phyloP scores from a whole-genome alignment of 148 eudicot species.

The Amaranthus cruentus region DNA sequence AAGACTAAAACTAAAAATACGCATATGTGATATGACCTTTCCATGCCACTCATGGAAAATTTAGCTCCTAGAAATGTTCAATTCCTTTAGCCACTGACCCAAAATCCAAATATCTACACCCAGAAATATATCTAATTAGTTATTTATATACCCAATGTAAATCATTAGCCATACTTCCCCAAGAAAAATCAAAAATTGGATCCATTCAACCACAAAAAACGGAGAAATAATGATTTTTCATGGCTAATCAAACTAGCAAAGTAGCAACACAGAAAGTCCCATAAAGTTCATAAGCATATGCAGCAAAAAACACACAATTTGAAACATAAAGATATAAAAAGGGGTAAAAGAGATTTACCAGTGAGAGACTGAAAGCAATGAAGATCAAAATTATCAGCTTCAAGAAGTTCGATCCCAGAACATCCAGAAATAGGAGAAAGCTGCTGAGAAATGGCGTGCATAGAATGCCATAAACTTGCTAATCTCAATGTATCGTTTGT shows the following conservation, averaged over 20 bases:
- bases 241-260: not conserved
- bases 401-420: conserved; percentile 74
- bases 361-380: conserved; percentile 97
- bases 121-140: too few species aligned
- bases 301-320: not conserved
- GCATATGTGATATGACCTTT: too few species aligned
- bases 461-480: conserved; percentile 97
- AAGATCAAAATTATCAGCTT: conserved; percentile 92
- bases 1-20: too few species aligned
- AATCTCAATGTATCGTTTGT: conserved; percentile 91
- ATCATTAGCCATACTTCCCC: too few species aligned
- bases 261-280: not conserved
- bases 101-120: too few species aligned
- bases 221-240: not conserved
- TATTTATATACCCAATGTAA: too few species aligned
- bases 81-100: too few species aligned
- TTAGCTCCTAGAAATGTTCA: too few species aligned
- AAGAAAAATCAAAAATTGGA: too few species aligned
- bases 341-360: conserved; percentile 33
- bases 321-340: too few species aligned
- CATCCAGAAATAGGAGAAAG: conserved; percentile 77
- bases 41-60: too few species aligned
- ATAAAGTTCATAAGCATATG: not conserved
- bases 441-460: conserved; percentile 99
- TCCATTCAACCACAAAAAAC: too few species aligned